These are phyloP conservation scores for Pythium brachiatum DNA, from an alignment of 352 stramenopile genomes.

Conservation along the genomic window DNA sequence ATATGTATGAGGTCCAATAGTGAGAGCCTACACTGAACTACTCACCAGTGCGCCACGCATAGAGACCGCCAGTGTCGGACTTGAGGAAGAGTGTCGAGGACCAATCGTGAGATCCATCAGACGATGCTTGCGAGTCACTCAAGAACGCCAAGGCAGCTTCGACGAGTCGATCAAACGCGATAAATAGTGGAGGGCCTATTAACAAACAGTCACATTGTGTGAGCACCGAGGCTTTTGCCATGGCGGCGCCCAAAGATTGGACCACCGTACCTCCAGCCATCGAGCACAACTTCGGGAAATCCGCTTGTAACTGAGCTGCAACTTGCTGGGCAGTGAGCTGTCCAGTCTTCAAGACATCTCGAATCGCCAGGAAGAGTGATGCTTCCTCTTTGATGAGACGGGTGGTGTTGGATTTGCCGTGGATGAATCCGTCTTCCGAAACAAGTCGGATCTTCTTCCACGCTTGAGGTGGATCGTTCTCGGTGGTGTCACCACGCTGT, in stretches of 20 bases:
- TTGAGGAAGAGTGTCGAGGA: neutral
- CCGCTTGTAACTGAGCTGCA: neutral
- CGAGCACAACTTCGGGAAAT: neutral
- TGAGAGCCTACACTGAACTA: neutral
- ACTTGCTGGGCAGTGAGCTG: neutral
- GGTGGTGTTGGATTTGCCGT: neutral
- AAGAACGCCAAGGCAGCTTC: conserved; percentile 7
- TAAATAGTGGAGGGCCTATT: neutral
- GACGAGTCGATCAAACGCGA: conserved; percentile 8
- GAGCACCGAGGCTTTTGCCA: neutral
- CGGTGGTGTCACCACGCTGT: neutral
- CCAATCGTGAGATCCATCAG: neutral
- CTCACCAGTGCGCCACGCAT: neutral
- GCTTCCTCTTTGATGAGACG: neutral
- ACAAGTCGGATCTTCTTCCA: conserved; percentile 18
- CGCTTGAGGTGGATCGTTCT: neutral
- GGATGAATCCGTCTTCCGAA: neutral
- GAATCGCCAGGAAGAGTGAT: conserved; percentile 9
- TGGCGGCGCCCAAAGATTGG: neutral
- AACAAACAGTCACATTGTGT: neutral
- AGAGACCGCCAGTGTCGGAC: neutral
- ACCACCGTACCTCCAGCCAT: neutral
- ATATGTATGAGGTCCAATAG: no score
- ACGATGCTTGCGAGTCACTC: neutral
- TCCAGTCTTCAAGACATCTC: neutral